Evolutionary conservation across 352 stramenopile species (phyloP).

Genomic region (Globisporangium echinulatum): DNA sequence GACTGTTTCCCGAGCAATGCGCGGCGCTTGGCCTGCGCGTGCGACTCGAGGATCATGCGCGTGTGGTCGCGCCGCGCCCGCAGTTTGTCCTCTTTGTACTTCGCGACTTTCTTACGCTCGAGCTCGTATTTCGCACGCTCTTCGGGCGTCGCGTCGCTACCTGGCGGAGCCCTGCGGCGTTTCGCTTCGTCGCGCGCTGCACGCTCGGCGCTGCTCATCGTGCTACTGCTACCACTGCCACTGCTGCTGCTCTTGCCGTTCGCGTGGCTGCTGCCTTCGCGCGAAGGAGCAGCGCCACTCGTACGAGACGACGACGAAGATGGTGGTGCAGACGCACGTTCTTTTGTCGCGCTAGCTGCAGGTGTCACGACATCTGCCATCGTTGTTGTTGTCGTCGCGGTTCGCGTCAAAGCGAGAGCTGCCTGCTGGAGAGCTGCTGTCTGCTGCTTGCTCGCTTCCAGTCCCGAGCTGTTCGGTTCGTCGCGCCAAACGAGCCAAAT

Average conservation of each 20-base stretch:
- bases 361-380: slow-evolving; percentile 24
- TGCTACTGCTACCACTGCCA: slow-evolving; percentile 13
- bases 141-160: slow-evolving; percentile 48
- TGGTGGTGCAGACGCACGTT: neutral
- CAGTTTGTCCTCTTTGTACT: slow-evolving; percentile 88
- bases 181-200: slow-evolving; percentile 26
- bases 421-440: too few relatives aligned
- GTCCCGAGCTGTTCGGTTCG: too few relatives aligned
- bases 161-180: slow-evolving; percentile 37
- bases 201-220: slow-evolving; percentile 8
- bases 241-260: slow-evolving; percentile 15
- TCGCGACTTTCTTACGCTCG: slow-evolving; percentile 82
- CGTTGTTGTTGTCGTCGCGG: neutral
- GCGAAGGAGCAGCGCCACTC: neutral
- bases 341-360: neutral
- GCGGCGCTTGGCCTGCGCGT: slow-evolving; percentile 78
- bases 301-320: slow-evolving; percentile 10
- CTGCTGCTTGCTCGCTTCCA: too few relatives aligned
- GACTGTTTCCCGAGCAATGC: slow-evolving; percentile 76
- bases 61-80: slow-evolving; percentile 81
- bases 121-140: slow-evolving; percentile 78
- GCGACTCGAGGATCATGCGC: slow-evolving; percentile 82
- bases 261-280: slow-evolving; percentile 2
- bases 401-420: too few relatives aligned
- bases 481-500: too few relatives aligned